Evolutionary conservation across 345 rosid species (phyloP).

Genomic region (Clausena lansium): DNA sequence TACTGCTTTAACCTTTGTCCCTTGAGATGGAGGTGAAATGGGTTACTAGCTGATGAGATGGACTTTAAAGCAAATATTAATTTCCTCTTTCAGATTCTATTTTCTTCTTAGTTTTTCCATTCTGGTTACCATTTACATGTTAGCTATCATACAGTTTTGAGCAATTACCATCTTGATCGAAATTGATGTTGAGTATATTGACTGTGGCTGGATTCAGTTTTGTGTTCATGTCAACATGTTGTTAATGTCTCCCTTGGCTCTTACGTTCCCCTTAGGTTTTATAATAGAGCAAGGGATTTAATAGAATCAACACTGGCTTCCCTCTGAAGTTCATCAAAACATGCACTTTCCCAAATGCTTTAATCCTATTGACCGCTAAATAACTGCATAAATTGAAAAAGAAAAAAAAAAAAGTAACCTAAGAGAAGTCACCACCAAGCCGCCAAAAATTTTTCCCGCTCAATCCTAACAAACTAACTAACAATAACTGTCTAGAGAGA

Average conservation of each 20-base stretch:
- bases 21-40: not conserved
- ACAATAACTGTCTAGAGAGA: not conserved
- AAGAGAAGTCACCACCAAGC: not conserved
- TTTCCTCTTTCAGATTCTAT: not conserved
- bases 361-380: not conserved
- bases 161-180: not conserved
- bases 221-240: no score
- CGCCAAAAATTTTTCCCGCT: not conserved
- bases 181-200: not conserved
- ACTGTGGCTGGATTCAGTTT: not conserved
- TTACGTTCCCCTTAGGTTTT: no score
- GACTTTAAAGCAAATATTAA: not conserved
- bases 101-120: not conserved
- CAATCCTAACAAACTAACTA: not conserved
- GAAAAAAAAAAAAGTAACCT: not conserved
- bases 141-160: no score
- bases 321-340: not conserved
- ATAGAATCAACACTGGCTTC: not conserved
- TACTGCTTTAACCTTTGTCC: not conserved
- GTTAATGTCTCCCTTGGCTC: no score
- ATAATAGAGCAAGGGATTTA: not conserved
- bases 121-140: not conserved
- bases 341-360: no score
- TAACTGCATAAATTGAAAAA: no score
- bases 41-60: not conserved